Base-by-base conservation (phyloP, 179 eudicot genomes). In the Vitellaria paradoxa region DNA sequence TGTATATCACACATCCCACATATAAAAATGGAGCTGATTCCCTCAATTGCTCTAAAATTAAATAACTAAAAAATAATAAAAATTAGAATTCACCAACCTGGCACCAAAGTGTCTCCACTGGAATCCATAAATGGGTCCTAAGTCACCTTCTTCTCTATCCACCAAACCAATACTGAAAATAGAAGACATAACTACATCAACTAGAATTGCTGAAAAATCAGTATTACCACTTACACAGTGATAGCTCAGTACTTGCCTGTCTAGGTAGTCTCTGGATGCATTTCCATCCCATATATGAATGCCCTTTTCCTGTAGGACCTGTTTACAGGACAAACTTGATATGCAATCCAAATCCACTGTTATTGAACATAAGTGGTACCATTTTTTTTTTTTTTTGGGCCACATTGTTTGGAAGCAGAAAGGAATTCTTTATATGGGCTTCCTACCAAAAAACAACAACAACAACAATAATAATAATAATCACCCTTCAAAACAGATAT, bases 41-140 rank as follows among this genome's bases (percentile, higher is more conserved):
- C 30, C 7, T 69, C 9, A 15, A 7, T 14, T 30, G 20, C 40
- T 20, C 20, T 55, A 20, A 66, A 65, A 20, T 24, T 57, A 74
- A 52, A 45, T 18, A 75, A 80, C 53, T 24, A 5, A 49, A 68
- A 50, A 47, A 65, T 0, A 45, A 63, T 18, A 46, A 53, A 42
- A 21, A 57, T 55, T 37, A 21, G 9, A 56, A 52, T 68, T 26
- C 53, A 63, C 83, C 53, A 72, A 96, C 99, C 95, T 96, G 49
- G 99, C 98, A 61, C 99, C 98, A 82, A 90, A 93, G 76, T 93
- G 97, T 78, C 99, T 88, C 99, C 99, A 93, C 84, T 96, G 99
- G 71, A 96, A 96, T 13, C 99, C 99, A 79, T 96, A 96, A 66
- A 93, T 81, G 67, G 98, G 99, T 65, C 99, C 99, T 66, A 96